Conservation (phyloP, 176 grass and related monocot species). For the Carex scoparia region DNA sequence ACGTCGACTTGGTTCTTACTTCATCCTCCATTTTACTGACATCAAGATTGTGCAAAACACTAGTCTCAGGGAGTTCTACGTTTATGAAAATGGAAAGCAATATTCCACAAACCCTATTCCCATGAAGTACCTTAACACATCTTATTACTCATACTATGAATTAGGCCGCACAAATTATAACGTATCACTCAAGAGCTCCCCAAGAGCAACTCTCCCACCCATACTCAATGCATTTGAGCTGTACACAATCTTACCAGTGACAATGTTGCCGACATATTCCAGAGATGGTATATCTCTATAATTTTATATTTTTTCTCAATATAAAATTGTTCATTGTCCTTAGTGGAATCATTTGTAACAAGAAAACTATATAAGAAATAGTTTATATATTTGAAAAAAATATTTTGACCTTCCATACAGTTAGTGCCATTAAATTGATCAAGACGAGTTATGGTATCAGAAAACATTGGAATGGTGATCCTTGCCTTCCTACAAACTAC, state of each 20-base stretch:
- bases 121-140: background rate
- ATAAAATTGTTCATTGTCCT: background rate
- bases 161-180: background rate
- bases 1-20: background rate
- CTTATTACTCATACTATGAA: background rate
- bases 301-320: background rate
- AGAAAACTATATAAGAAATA: background rate
- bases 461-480: conserved; percentile 19
- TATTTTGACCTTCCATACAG: conserved; percentile 3
- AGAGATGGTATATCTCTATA: background rate
- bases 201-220: conserved; percentile 4
- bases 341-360: background rate
- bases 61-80: background rate
- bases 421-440: conserved; percentile 21
- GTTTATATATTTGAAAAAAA: background rate
- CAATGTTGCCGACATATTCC: background rate
- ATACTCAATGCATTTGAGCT: conserved; percentile 5
- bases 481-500: background rate
- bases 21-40: background rate
- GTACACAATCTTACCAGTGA: background rate
- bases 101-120: background rate
- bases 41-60: background rate
- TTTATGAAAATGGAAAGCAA: background rate
- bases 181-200: background rate
- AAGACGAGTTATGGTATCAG: background rate